Percentiles rank a stretch among this genome's conserved stretches.
phyloP scores from a whole-genome alignment of 805 yeast species.

The Ascoidea rubescens region DNA sequence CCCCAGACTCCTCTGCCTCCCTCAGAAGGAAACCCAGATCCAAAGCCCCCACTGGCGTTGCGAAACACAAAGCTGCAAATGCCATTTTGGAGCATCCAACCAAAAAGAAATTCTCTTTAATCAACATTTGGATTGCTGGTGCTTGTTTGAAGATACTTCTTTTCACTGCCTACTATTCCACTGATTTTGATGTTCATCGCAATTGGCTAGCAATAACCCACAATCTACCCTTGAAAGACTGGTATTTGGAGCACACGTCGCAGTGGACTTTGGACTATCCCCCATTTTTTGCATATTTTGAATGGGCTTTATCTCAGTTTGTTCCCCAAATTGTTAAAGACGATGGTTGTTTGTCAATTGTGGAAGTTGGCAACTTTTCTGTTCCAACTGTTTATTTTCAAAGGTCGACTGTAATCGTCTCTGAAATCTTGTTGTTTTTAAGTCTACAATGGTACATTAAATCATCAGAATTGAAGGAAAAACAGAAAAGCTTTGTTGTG shows the following conservation, averaged over 20 bases:
- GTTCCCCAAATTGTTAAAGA: slow-evolving; percentile 47
- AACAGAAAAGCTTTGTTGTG: slow-evolving; percentile 46
- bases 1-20: too few species aligned
- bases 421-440: slow-evolving; percentile 58
- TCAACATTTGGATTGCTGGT: slow-evolving; percentile 57
- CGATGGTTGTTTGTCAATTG: slow-evolving; percentile 72
- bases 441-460: slow-evolving; percentile 63
- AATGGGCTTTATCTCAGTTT: slow-evolving; percentile 59
- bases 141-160: slow-evolving; percentile 44
- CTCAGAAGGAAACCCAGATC: too few species aligned
- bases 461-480: slow-evolving; percentile 23
- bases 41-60: too few species aligned
- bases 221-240: slow-evolving; percentile 53
- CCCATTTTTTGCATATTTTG: slow-evolving; percentile 94
- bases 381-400: slow-evolving; percentile 76
- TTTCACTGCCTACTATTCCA: slow-evolving; percentile 78
- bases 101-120: slow-evolving; percentile 27
- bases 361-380: slow-evolving; percentile 52
- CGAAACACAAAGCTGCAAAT: background rate
- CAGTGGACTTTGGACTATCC: slow-evolving; percentile 98
- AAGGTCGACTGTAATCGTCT: slow-evolving; percentile 61
- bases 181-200: slow-evolving; percentile 95
- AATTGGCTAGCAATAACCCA: slow-evolving; percentile 93
- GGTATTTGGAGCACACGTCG: slow-evolving; percentile 71
- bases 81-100: background rate